Base-by-base conservation (phyloP, 768 basidiomycete genomes). In the Podaxis sp. region DNA sequence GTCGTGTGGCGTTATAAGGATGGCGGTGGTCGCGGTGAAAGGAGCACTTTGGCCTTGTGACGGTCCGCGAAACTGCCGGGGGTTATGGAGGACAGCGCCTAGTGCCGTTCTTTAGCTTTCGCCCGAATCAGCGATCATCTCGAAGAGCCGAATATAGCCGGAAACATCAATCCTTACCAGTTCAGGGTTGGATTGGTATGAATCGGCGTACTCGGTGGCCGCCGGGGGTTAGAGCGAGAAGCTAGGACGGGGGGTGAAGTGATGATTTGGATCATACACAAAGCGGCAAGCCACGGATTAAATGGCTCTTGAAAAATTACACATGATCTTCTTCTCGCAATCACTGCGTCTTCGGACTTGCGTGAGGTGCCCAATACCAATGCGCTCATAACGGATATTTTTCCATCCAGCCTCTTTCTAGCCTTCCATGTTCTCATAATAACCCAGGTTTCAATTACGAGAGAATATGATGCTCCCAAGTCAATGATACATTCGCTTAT, bases 121-220 rank as follows among this genome's bases (percentile, higher is more conserved):
- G 59, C n/a, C 59, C 51, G 49, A 60, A 60, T 52, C 51, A 52
- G 59, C 36, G 49, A 52, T 52, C 57, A 58, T 24, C 30, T 57
- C 42, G 42, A 42, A 58, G 44, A 36, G 51, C 52, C 52, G 39
- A 53, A 61, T 40, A 52, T 61, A 28, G 39, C 59, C 59, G 57
- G 44, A 33, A 46, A 8, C 17, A 38, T 28, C 49, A 24, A 28
- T 28, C 19, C 49, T 28, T 52, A 52, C 39, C 51, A 44, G 44
- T n/a, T 40, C 59, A 39, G 52, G 33, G 59, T 61, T 40, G 19
- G 26, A 4, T 39, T 39, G 24, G 30, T 36, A 42, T 28, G 24
- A 19, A 52, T 49, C 28, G 26, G 33, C 24, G 24, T 26, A 52
- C 40, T 57, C 56, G 56, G 40, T 57, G 39, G 56, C 4, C 12